Percentiles rank a stretch among this genome's conserved stretches.
Conservation (phyloP, 768 basidiomycete genomes). For the Lactifluus piperatus region DNA sequence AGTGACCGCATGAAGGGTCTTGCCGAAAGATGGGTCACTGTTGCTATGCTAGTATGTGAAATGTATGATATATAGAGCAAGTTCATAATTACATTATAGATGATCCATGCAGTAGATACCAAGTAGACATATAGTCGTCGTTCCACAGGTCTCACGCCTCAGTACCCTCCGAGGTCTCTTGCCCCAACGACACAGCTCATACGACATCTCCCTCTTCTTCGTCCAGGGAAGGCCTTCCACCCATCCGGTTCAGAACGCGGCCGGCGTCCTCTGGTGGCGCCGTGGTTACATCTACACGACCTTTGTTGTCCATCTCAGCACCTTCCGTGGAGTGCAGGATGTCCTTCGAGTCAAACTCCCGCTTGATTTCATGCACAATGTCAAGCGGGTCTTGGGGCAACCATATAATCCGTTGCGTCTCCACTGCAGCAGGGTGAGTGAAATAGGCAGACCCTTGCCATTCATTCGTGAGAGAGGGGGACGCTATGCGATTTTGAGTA, state of each 20-base stretch:
- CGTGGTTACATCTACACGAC: conserved; percentile 45
- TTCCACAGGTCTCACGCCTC: background rate
- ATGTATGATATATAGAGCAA: background rate
- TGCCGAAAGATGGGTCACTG: too few relatives aligned
- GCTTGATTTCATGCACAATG: conserved; percentile 54
- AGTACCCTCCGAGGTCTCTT: background rate
- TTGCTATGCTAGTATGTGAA: too few relatives aligned
- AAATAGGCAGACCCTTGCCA: conserved; percentile 42
- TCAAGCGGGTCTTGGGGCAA: conserved; percentile 68
- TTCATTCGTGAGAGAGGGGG: conserved; percentile 6
- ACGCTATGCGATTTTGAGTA: background rate
- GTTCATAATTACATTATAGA: background rate
- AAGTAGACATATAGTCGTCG: too few relatives aligned
- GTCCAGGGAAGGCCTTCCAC: background rate
- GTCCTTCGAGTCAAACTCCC: conserved; percentile 41
- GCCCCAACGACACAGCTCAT: background rate
- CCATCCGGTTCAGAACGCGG: background rate
- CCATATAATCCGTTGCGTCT: conserved; percentile 77
- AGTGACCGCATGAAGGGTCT: too few relatives aligned
- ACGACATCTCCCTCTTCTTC: background rate
- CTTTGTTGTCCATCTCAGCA: conserved; percentile 54
- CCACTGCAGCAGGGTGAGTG: conserved; percentile 74
- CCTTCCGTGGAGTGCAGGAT: conserved; percentile 42
- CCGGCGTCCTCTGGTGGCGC: conserved; percentile 32
- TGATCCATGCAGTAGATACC: background rate